Evolutionary conservation across 768 basidiomycete species (phyloP).

Genomic region (Termitomyces sp.): DNA sequence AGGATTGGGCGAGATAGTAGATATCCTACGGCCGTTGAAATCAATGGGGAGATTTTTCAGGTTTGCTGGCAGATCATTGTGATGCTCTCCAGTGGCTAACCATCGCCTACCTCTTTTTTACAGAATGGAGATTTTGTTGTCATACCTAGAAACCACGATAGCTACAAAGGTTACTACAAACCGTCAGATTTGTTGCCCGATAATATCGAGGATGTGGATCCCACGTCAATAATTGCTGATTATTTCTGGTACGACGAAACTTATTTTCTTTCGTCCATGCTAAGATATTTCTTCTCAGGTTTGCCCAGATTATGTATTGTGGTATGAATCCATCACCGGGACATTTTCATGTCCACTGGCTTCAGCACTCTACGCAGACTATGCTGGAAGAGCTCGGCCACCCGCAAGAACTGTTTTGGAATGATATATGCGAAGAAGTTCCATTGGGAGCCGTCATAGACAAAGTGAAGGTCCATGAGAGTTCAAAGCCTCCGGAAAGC

Average conservation of each 20-base stretch:
- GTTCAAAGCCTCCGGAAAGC: conserved; percentile 19
- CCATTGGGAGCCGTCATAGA: conserved; percentile 38
- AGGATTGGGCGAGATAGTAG: conserved; percentile 29
- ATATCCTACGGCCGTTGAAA: conserved; percentile 34
- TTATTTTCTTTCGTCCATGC: neutral
- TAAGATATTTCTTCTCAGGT: conserved; percentile 42
- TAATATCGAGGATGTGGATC: conserved; percentile 29
- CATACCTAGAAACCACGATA: conserved; percentile 29
- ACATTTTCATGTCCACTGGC: conserved; percentile 68
- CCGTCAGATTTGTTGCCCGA: conserved; percentile 29
- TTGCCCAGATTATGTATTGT: conserved; percentile 60
- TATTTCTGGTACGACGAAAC: conserved; percentile 57
- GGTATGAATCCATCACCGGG: conserved; percentile 29
- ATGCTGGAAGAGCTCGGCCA: conserved; percentile 58
- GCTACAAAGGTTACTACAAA: conserved; percentile 23
- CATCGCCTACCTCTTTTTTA: neutral
- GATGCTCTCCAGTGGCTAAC: neutral
- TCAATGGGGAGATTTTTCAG: conserved; percentile 42
- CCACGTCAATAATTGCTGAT: conserved; percentile 40
- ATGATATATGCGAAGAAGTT: conserved; percentile 47
- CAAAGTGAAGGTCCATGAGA: conserved; percentile 43
- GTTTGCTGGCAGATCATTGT: conserved; percentile 27
- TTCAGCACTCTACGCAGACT: conserved; percentile 64
- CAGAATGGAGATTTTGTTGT: conserved; percentile 66
- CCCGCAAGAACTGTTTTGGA: conserved; percentile 63